phyloP scores from a whole-genome alignment of 148 eudicot genomes.

The Vaccinium darrowii region DNA sequence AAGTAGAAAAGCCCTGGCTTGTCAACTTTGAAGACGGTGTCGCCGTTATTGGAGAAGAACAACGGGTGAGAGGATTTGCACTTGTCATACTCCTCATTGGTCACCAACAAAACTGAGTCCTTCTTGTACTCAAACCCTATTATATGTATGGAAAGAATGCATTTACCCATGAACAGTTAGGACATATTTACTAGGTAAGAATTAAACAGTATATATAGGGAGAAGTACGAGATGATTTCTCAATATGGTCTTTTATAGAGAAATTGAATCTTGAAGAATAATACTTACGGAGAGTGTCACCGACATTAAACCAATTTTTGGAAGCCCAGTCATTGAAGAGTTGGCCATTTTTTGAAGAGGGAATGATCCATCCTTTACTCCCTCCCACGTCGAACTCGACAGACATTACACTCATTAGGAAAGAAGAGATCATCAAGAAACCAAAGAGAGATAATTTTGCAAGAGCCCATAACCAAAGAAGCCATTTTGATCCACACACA shows the following conservation, averaged over 20 bases:
- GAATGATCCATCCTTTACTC: constrained; percentile 45
- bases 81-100: constrained; percentile 41
- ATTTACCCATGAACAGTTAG: not conserved
- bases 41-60: constrained; percentile 56
- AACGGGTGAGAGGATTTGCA: constrained; percentile 38
- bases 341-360: constrained; percentile 30
- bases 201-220: too few relatives aligned
- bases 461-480: constrained; percentile 1
- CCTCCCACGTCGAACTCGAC: constrained; percentile 50
- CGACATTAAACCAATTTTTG: constrained; percentile 42
- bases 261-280: not conserved
- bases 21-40: constrained; percentile 32
- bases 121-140: constrained; percentile 52
- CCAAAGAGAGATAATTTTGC: not conserved
- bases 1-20: constrained; percentile 52
- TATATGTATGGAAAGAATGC: not conserved
- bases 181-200: not conserved
- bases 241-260: too few relatives aligned
- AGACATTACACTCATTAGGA: constrained; percentile 3
- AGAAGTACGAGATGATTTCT: too few relatives aligned
- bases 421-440: not conserved
- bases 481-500: not conserved
- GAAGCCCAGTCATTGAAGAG: constrained; percentile 57
- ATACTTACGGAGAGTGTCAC: constrained; percentile 61
- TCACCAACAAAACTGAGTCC: constrained; percentile 57